Conservation (phyloP, 2,329 filamentous ascomycete species). For the Hymenoscyphus scutula region DNA sequence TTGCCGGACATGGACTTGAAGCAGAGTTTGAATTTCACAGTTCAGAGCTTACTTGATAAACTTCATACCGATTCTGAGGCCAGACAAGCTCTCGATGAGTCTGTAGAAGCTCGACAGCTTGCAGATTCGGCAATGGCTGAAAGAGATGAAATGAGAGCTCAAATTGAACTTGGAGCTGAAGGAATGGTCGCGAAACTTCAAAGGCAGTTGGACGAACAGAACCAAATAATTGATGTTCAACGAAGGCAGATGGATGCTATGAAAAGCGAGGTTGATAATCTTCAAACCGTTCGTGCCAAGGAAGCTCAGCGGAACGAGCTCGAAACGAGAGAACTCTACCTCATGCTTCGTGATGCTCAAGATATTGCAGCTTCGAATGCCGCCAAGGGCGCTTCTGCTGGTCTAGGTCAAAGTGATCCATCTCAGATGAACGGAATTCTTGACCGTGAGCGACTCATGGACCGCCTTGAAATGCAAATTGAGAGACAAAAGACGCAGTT, state of each 20-base stretch:
- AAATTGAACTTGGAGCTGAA: slow-evolving; percentile 87
- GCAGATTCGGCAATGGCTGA: slow-evolving; percentile 95
- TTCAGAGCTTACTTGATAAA: slow-evolving; percentile 92
- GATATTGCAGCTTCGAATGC: slow-evolving; percentile 90
- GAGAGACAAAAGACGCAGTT: slow-evolving; percentile 97
- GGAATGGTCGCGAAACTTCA: slow-evolving; percentile 91
- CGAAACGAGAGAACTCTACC: slow-evolving; percentile 92
- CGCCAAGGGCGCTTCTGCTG: slow-evolving; percentile 51
- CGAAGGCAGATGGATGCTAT: slow-evolving; percentile 80
- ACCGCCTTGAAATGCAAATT: slow-evolving; percentile 88
- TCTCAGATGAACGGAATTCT: slow-evolving; percentile 86
- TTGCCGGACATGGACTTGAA: slow-evolving; percentile 97
- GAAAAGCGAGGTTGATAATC: slow-evolving; percentile 83
- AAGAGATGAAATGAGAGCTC: slow-evolving; percentile 87
- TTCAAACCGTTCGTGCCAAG: slow-evolving; percentile 82
- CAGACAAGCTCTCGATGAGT: slow-evolving; percentile 86
- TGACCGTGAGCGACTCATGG: slow-evolving; percentile 89
- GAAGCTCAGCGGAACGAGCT: slow-evolving; percentile 93
- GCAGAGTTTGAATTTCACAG: slow-evolving; percentile 95
- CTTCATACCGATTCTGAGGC: slow-evolving; percentile 96
- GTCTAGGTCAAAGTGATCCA: slow-evolving; percentile 62
- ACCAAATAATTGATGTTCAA: slow-evolving; percentile 86
- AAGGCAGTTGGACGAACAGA: slow-evolving; percentile 89
- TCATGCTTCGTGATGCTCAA: slow-evolving; percentile 97
- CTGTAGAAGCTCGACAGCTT: slow-evolving; percentile 84